Evolutionary conservation across 1,284 basidiomycete genomes (phyloP).

Genomic region (Tylopilus orsonianus): DNA sequence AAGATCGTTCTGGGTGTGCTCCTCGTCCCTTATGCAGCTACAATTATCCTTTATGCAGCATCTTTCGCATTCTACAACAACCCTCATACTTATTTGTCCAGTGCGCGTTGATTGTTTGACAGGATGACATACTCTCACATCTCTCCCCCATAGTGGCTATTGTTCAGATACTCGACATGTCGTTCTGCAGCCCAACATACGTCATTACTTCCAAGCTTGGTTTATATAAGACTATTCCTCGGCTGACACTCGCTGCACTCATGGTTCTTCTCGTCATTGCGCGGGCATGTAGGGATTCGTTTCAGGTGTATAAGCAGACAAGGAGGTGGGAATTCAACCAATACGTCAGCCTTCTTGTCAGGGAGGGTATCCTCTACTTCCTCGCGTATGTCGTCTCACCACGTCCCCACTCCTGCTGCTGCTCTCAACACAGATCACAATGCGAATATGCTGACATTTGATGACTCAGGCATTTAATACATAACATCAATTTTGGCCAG

Average conservation of each 20-base stretch:
- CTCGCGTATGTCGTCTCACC: conserved; percentile 14
- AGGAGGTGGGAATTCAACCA: conserved; percentile 16
- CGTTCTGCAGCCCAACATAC: conserved; percentile 14
- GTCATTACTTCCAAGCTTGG: conserved; percentile 5
- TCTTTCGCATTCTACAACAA: conserved; percentile 11
- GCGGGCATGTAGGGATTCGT: conserved; percentile 12
- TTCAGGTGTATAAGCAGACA: conserved; percentile 12
- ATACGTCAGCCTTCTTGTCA: conserved; percentile 16
- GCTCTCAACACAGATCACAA: not conserved
- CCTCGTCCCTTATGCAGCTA: conserved; percentile 13
- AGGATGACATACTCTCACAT: not conserved
- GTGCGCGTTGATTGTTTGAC: conserved; percentile 5
- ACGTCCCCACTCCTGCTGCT: not conserved
- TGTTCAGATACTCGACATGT: conserved; percentile 16
- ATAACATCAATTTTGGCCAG: conserved; percentile 11
- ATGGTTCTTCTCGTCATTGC: conserved; percentile 16
- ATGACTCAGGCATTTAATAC: conserved; percentile 18
- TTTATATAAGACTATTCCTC: conserved; percentile 15
- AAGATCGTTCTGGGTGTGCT: conserved; percentile 18
- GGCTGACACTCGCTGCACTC: conserved; percentile 19
- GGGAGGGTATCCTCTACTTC: conserved; percentile 20
- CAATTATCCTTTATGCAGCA: conserved; percentile 8
- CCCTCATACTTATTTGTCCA: conserved; percentile 10
- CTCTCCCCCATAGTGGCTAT: conserved; percentile 10
- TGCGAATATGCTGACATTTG: not conserved